A percentile compares a stretch with the other conserved stretches of the same genome.
Evolutionary conservation across 352 stramenopile species (phyloP).

Genomic region (Globisporangium acanthophoron): DNA sequence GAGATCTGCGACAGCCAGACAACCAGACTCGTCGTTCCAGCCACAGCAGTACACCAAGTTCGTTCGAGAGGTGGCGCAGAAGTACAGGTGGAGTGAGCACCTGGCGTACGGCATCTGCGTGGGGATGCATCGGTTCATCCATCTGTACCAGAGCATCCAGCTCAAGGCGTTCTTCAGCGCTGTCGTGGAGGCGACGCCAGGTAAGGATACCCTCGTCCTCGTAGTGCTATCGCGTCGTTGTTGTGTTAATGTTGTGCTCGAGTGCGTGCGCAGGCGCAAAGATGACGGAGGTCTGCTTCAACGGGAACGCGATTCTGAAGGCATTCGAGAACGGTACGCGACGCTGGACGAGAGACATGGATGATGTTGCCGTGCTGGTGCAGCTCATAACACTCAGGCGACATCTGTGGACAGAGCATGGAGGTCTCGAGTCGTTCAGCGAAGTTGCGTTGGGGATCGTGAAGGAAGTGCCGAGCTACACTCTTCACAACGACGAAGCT

Average conservation of each 20-base stretch:
- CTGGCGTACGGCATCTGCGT: constrained; percentile 24
- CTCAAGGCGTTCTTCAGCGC: constrained; percentile 31
- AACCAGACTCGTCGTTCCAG: too few species aligned
- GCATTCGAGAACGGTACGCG: constrained; percentile 38
- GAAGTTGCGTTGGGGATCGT: constrained; percentile 17
- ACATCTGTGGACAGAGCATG: constrained; percentile 21
- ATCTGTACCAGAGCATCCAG: constrained; percentile 35
- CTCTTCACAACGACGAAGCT: not conserved
- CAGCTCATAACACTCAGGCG: not conserved
- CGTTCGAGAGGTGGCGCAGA: constrained; percentile 27
- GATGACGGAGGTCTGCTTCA: constrained; percentile 23
- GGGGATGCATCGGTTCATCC: constrained; percentile 32
- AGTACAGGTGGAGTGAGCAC: constrained; percentile 29
- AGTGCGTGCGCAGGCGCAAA: constrained; percentile 16
- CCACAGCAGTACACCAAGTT: constrained; percentile 19
- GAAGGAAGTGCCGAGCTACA: not conserved
- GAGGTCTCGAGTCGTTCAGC: constrained; percentile 29
- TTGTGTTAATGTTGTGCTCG: not conserved
- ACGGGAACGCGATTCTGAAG: constrained; percentile 31
- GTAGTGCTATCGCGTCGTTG: not conserved
- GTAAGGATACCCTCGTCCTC: constrained; percentile 10
- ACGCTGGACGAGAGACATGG: not conserved
- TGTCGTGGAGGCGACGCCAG: constrained; percentile 28
- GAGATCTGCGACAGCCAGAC: not conserved
- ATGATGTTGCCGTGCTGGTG: not conserved